Evolutionary conservation across 2,329 filamentous ascomycete genomes (phyloP).

Genomic region (Dryadomyces quercivorus): DNA sequence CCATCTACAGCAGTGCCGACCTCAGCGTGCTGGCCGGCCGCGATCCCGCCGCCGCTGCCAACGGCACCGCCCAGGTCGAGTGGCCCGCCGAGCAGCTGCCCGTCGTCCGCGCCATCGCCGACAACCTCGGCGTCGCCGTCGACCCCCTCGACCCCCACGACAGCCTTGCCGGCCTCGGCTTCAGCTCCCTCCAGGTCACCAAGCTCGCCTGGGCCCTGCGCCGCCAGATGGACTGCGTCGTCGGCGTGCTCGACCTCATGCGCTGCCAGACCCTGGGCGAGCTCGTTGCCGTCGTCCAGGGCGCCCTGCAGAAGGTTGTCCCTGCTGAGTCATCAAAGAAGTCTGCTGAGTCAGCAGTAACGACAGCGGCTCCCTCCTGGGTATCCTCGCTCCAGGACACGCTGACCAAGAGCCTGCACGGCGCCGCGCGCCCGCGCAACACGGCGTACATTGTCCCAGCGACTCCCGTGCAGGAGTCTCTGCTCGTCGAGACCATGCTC

Average conservation of each 20-base stretch:
- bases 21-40: conserved; percentile 8
- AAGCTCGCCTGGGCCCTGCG: conserved; percentile 15
- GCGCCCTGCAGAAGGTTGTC: neutral
- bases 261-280: conserved; percentile 13
- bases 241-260: conserved; percentile 16
- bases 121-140: conserved; percentile 5
- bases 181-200: conserved; percentile 15
- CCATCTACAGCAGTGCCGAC: conserved; percentile 13
- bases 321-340: too few species aligned
- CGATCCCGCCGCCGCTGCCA: neutral
- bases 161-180: conserved; percentile 14
- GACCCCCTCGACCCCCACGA: conserved; percentile 10
- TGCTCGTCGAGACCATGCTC: conserved; percentile 26
- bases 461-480: conserved; percentile 24
- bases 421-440: conserved; percentile 6
- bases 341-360: neutral
- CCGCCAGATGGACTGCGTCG: conserved; percentile 8
- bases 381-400: neutral
- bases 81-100: conserved; percentile 1
- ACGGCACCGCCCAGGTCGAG: neutral
- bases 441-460: conserved; percentile 16
- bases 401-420: conserved; percentile 7
- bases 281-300: conserved; percentile 10
- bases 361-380: neutral
- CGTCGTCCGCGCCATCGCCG: conserved; percentile 1